Conservation (phyloP, 129 eudicot species). For the Pseudognaphalium luteoalbum region DNA sequence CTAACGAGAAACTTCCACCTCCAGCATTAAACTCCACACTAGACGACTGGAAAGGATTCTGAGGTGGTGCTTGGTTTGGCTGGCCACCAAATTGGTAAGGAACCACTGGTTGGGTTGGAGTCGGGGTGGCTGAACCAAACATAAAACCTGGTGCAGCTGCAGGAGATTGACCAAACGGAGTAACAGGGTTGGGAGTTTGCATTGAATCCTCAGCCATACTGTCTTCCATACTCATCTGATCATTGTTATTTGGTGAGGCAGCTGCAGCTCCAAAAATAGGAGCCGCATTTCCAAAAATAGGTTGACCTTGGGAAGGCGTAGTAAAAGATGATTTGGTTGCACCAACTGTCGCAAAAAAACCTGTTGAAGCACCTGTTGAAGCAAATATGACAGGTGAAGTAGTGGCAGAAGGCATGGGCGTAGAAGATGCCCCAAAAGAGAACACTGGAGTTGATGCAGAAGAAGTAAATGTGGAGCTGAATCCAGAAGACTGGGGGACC, state of each 20-base stretch:
- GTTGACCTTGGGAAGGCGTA: conserved; percentile 33
- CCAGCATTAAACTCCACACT: conserved; percentile 67
- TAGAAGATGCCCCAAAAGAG: conserved; percentile 53
- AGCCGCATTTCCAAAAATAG: conserved; percentile 49
- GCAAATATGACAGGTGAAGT: conserved; percentile 39
- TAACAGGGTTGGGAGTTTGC: conserved; percentile 41
- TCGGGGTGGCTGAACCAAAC: conserved; percentile 56
- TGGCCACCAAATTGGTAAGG: conserved; percentile 80
- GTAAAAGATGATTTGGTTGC: conserved; percentile 39
- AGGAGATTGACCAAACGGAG: conserved; percentile 28
- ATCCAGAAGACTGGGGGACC: conserved; percentile 29
- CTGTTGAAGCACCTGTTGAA: conserved; percentile 38
- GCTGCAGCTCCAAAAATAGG: conserved; percentile 37
- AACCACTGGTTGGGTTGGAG: conserved; percentile 30
- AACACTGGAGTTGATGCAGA: conserved; percentile 47
- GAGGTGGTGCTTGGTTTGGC: conserved; percentile 46
- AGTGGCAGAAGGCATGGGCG: conserved; percentile 36
- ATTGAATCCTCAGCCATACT: conserved; percentile 96
- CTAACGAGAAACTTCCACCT: conserved; percentile 91
- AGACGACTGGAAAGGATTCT: conserved; percentile 71
- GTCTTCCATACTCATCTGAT: conserved; percentile 84
- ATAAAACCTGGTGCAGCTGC: conserved; percentile 46
- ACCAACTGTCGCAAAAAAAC: conserved; percentile 39
- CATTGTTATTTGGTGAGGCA: conserved; percentile 39
- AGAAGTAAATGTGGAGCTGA: conserved; percentile 40